Conservation (phyloP, 2,329 filamentous ascomycete species). For the Colletotrichum sidae region DNA sequence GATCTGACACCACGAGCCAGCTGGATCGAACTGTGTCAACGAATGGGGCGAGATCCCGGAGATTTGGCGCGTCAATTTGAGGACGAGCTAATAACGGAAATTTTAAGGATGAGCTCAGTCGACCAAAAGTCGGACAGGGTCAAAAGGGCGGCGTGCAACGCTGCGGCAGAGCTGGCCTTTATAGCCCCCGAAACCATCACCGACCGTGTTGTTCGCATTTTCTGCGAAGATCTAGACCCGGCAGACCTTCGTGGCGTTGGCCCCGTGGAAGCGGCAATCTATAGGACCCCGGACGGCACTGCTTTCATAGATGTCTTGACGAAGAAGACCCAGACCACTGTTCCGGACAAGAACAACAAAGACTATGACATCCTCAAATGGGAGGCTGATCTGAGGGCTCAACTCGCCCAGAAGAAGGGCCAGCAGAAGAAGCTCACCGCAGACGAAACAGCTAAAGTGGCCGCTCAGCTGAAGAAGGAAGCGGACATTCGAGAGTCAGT, state of each 20-base stretch:
- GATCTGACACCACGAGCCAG: slow-evolving; percentile 81
- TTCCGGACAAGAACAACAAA: slow-evolving; percentile 89
- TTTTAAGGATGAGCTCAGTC: slow-evolving; percentile 63
- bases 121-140: slow-evolving; percentile 60
- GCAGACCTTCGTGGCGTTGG: slow-evolving; percentile 78
- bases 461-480: slow-evolving; percentile 91
- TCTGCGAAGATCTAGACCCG: slow-evolving; percentile 79
- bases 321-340: slow-evolving; percentile 77
- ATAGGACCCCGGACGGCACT: slow-evolving; percentile 88
- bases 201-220: slow-evolving; percentile 78
- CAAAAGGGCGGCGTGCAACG: slow-evolving; percentile 80
- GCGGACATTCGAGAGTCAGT: slow-evolving; percentile 81
- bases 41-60: slow-evolving; percentile 85
- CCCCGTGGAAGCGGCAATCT: slow-evolving; percentile 91
- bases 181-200: slow-evolving; percentile 88
- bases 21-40: slow-evolving; percentile 92
- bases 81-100: slow-evolving; percentile 74
- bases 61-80: slow-evolving; percentile 75
- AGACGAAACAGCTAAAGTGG: slow-evolving; percentile 91
- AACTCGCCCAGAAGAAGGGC: slow-evolving; percentile 93
- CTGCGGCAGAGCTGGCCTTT: slow-evolving; percentile 91
- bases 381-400: slow-evolving; percentile 90
- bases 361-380: slow-evolving; percentile 97
- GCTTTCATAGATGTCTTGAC: slow-evolving; percentile 91
- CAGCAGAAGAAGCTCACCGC: slow-evolving; percentile 89